Percentiles rank a stretch among this genome's conserved stretches.
Evolutionary conservation across 2,329 filamentous ascomycete species (phyloP).

Genomic region (Dryadomyces quercivorus): DNA sequence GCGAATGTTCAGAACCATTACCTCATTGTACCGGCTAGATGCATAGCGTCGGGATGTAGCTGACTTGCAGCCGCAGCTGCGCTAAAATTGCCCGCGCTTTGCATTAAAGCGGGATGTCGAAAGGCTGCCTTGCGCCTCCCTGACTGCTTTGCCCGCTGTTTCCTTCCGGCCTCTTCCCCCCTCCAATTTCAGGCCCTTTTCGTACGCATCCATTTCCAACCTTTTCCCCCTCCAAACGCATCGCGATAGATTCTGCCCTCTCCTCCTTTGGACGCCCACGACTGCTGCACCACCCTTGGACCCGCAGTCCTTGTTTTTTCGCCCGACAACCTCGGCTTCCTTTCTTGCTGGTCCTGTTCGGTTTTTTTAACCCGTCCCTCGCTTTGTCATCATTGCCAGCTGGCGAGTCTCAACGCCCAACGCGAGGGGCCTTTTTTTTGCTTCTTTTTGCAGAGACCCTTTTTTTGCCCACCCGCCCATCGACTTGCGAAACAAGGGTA

Average conservation of each 20-base stretch:
- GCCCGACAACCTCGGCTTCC: not conserved
- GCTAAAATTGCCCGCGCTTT: not conserved
- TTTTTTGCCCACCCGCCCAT: too few relatives aligned
- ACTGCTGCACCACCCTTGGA: not conserved
- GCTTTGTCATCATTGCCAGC: too few relatives aligned
- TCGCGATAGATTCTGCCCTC: not conserved
- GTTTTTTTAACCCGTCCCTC: not conserved
- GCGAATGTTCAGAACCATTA: too few relatives aligned
- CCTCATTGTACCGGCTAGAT: not conserved
- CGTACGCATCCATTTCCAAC: not conserved
- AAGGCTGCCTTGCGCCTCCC: not conserved
- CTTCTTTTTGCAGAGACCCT: too few relatives aligned
- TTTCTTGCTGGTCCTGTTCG: not conserved
- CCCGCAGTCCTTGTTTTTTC: not conserved
- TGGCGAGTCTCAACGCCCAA: not conserved
- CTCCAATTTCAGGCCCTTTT: not conserved
- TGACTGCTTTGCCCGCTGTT: not conserved
- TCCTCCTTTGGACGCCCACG: not conserved
- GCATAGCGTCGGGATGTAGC: not conserved
- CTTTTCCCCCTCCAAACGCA: not conserved
- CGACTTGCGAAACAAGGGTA: too few relatives aligned
- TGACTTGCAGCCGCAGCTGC: too few relatives aligned
- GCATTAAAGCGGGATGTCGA: not conserved
- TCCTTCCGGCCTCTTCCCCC: not conserved
- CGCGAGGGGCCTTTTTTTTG: not conserved